These are phyloP conservation scores for Backusella morwellensis DNA, from an alignment of 192 early-diverging fungal species.

Conservation along the genomic window DNA sequence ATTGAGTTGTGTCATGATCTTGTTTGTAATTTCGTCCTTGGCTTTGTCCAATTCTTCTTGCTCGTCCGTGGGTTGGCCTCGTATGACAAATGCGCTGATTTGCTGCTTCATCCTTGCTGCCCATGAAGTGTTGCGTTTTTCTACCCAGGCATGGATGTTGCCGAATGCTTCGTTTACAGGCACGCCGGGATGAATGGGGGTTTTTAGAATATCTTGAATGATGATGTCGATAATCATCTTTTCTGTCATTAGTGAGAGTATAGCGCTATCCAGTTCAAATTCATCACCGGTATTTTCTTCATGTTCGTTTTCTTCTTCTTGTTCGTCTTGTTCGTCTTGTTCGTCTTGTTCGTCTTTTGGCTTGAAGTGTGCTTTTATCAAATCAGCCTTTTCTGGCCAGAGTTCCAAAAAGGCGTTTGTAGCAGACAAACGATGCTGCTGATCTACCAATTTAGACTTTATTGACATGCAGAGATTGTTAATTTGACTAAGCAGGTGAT, in stretches of 20 bases:
- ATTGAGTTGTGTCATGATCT: not conserved
- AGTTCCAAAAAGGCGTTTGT: slow-evolving; percentile 1
- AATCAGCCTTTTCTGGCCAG: slow-evolving; percentile 14
- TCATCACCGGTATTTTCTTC: not conserved
- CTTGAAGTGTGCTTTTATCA: not conserved
- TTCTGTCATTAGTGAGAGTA: slow-evolving; percentile 29
- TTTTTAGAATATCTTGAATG: slow-evolving; percentile 6
- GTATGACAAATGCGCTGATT: slow-evolving; percentile 9
- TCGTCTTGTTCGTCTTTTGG: too few relatives aligned
- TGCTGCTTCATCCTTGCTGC: slow-evolving; percentile 24
- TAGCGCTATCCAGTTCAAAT: slow-evolving; percentile 2
- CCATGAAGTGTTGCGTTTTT: slow-evolving; percentile 11
- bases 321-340: not conserved
- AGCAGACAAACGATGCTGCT: not conserved
- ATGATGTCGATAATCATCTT: slow-evolving; percentile 22
- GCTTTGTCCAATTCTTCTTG: not conserved
- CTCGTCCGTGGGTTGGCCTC: slow-evolving; percentile 12
- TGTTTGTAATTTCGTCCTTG: not conserved
- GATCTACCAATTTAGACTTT: slow-evolving; percentile 8
- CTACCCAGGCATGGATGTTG: slow-evolving; percentile 23
- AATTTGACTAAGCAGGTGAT: slow-evolving; percentile 16
- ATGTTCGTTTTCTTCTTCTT: not conserved
- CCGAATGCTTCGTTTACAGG: slow-evolving; percentile 22
- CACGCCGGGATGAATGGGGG: slow-evolving; percentile 22
- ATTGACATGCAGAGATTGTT: slow-evolving; percentile 24